Base-by-base conservation (phyloP, 2,329 filamentous ascomycete genomes). In the Zasmidium cellare region DNA sequence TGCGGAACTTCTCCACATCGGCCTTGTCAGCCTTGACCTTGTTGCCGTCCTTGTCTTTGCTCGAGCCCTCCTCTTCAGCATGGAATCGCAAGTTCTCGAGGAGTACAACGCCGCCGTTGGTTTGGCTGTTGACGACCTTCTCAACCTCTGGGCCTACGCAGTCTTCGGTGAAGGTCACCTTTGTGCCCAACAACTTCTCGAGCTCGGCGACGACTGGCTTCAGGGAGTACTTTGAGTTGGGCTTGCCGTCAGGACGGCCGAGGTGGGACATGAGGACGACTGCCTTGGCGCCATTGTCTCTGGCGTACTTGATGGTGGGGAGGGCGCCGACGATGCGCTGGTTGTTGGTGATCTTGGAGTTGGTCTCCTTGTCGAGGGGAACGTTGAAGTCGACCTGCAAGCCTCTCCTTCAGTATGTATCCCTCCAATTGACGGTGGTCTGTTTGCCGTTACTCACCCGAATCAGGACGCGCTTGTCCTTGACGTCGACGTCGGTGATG, bases 341-440 rank as follows among this genome's bases (percentile, higher is more conserved):
- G 80, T 88, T 91, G 86, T 99, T 99, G 77, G 94, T 97, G 77
- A 99, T 86, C 57, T 96, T 92, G 55, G 63, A 65, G 69, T 74
- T 74, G 82, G 92, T 96, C 75, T 94, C 83, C 68, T 82, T 85
- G 75, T 99, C 92, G 73, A 99, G 91, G 65, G 94, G 94, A 57
- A 99, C 96, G 80, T 99, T 99, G 88, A 99, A 99, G 86, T 99
- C 94, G 77, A 99, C 93, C 92, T 96, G 72, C n/a, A n/a, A n/a
- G n/a, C n/a, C 52, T 54, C 7, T 14, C 7, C 3, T 51, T 49
- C 22, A 53, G 57, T 72, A 65, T 69, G 71, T 63, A 60, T 57
- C 59, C 52, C 60, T 45, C 46, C 38, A 46, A 45, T 14, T 25
- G 59, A 54, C 38, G 25, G 46, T 35, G 25, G 18, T 56, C 23